Base-by-base conservation (phyloP, 192 early-diverging fungal species). In the Linnemannia hyalina region DNA sequence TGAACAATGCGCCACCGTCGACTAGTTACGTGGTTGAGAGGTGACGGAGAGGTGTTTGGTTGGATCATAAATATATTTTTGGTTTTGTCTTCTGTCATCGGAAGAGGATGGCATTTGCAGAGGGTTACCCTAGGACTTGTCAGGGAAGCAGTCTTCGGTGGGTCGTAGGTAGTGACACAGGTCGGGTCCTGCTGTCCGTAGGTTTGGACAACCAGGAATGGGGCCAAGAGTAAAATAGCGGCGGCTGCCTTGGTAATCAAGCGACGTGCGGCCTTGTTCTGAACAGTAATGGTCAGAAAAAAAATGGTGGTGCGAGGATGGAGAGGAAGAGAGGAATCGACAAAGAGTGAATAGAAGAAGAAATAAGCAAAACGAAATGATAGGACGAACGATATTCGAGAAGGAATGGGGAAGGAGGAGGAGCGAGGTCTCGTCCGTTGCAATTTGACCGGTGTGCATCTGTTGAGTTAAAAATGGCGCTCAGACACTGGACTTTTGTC, bases 1-100 rank as follows among this genome's bases (percentile, higher is more conserved):
- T 88, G 82, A 94, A 96, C 26, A 90, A 79, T 7, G 90, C 78
- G 29, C 89, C 93, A 78, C 90, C 74, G 55, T 93, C 91, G 42
- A 88, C 89, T 82, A 70, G 22, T 29, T 41, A 9, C 1, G 32
- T 35, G 18, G 47, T 15, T 1, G 5, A 65, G 29, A 16, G 35
- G 23, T 44, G 15, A n/a, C 41, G 42, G 32, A 22, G 40, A 63
- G n/a, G n/a, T 29, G 36, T 11, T 23, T 16, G 65, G 18, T 35
- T 65, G 54, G 42, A 49, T 46, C n/a, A 65, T 73, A 29, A 68
- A 47, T 23, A 74, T 68, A 0, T 4, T 6, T 41, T 22, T 55
- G 44, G 26, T 55, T 42, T 36, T 40, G 42, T 9, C 8, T 44
- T 11, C 8, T 44, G 42, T 60, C 3, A 49, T 23, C 1, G 44